These are phyloP conservation scores for Rhodotorula sp. DNA, from an alignment of 1,284 basidiomycete species.

Conservation along the genomic window DNA sequence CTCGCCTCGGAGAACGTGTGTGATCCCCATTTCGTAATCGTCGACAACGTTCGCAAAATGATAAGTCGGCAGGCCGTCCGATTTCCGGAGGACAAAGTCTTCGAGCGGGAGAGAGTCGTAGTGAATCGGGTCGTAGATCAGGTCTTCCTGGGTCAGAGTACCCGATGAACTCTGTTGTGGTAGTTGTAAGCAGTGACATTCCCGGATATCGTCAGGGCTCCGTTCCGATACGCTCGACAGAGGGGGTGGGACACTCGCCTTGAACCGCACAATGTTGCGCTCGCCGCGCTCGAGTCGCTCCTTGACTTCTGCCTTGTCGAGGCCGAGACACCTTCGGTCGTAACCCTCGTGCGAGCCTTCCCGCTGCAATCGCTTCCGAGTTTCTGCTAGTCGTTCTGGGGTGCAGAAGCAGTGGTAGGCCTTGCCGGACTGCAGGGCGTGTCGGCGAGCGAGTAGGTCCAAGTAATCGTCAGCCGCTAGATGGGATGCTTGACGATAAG, in stretches of 20 bases:
- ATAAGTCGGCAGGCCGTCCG: constrained; percentile 91
- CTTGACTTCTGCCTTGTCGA: constrained; percentile 78
- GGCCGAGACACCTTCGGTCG: constrained; percentile 77
- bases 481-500: background rate
- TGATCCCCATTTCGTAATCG: constrained; percentile 92
- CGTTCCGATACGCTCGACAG: too few species aligned
- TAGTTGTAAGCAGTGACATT: background rate
- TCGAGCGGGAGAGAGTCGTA: constrained; percentile 61
- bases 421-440: constrained; percentile 56
- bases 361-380: constrained; percentile 65
- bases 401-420: constrained; percentile 96
- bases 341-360: constrained; percentile 73
- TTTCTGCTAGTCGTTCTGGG: constrained; percentile 63
- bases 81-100: constrained; percentile 89
- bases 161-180: constrained; percentile 24
- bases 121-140: constrained; percentile 71
- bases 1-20: constrained; percentile 92
- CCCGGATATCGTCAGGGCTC: background rate
- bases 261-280: constrained; percentile 77
- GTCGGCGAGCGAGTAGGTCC: too few species aligned
- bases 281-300: constrained; percentile 71
- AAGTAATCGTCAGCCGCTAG: background rate
- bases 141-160: constrained; percentile 53
- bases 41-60: constrained; percentile 95
- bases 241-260: constrained; percentile 57